Evolutionary conservation across 2,329 filamentous ascomycete species (phyloP).

Genomic region (Aureobasidium sp.): DNA sequence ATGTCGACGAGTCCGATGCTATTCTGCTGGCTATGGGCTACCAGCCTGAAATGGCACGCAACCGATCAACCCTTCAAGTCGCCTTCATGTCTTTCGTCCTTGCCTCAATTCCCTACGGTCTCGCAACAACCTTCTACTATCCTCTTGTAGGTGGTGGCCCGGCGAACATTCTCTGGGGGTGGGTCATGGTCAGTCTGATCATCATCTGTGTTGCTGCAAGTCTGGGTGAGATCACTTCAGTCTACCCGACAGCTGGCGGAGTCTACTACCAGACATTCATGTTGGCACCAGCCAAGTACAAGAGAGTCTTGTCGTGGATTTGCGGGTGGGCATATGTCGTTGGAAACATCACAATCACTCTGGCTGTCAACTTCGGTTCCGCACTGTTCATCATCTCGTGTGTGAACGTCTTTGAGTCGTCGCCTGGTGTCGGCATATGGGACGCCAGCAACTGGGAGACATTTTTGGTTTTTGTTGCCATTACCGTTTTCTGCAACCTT

Average conservation of each 20-base stretch:
- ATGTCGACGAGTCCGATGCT: constrained; percentile 46
- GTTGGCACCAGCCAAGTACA: constrained; percentile 53
- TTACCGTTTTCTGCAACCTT: constrained; percentile 42
- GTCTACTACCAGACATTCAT: constrained; percentile 76
- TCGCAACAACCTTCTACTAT: constrained; percentile 61
- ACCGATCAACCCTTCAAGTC: constrained; percentile 58
- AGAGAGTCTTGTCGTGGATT: constrained; percentile 58
- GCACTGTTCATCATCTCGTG: constrained; percentile 46
- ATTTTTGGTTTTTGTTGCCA: constrained; percentile 41
- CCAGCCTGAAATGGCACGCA: constrained; percentile 55
- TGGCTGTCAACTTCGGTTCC: constrained; percentile 74
- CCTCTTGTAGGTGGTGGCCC: constrained; percentile 59
- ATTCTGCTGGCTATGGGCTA: constrained; percentile 57
- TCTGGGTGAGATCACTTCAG: constrained; percentile 64
- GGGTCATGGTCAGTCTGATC: constrained; percentile 59
- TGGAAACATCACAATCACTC: constrained; percentile 72
- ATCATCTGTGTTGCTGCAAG: constrained; percentile 63
- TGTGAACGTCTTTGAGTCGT: constrained; percentile 45
- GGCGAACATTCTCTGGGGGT: constrained; percentile 64
- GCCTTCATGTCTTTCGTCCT: constrained; percentile 71
- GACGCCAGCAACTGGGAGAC: constrained; percentile 35
- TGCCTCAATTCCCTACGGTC: constrained; percentile 64
- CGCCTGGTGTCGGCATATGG: constrained; percentile 38
- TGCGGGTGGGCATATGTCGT: constrained; percentile 70
- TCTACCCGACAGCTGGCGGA: constrained; percentile 52